These are phyloP conservation scores for Fomitopsis pulvina DNA, from an alignment of 768 basidiomycete genomes.

Conservation along the genomic window DNA sequence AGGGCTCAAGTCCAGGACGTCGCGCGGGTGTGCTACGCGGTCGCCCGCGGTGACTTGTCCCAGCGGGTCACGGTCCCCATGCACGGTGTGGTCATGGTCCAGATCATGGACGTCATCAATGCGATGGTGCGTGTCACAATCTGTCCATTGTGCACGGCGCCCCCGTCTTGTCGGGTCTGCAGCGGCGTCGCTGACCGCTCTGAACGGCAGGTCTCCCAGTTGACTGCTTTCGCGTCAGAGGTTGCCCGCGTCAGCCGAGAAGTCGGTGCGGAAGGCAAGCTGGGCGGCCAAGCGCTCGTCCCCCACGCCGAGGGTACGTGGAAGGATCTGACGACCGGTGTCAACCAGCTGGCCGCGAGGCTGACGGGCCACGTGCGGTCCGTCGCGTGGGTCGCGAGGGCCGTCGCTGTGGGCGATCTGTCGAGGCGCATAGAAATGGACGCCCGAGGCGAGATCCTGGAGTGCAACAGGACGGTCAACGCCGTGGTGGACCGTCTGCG, in stretches of 20 bases:
- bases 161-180: too few species aligned
- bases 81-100: slow-evolving; percentile 35
- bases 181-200: slow-evolving; percentile 11
- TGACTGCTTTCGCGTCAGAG: slow-evolving; percentile 87
- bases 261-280: slow-evolving; percentile 75
- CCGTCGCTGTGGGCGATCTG: slow-evolving; percentile 84
- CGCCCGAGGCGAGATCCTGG: slow-evolving; percentile 83
- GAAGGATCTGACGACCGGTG: slow-evolving; percentile 76
- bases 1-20: slow-evolving; percentile 73
- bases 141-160: slow-evolving; percentile 8
- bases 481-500: slow-evolving; percentile 46
- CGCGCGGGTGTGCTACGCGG: slow-evolving; percentile 31
- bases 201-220: slow-evolving; percentile 45
- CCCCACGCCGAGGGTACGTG: slow-evolving; percentile 86
- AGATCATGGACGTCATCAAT: slow-evolving; percentile 29
- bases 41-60: slow-evolving; percentile 43
- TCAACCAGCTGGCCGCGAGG: slow-evolving; percentile 78
- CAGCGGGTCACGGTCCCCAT: slow-evolving; percentile 50
- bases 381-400: slow-evolving; percentile 58
- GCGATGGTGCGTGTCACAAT: slow-evolving; percentile 23
- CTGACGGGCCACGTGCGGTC: slow-evolving; percentile 54
- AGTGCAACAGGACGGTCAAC: slow-evolving; percentile 61
- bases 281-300: slow-evolving; percentile 84
- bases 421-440: slow-evolving; percentile 90
- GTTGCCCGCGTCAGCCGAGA: slow-evolving; percentile 82